phyloP scores from a whole-genome alignment of 108 stramenopile genomes.

The Conticribra guillardii region DNA sequence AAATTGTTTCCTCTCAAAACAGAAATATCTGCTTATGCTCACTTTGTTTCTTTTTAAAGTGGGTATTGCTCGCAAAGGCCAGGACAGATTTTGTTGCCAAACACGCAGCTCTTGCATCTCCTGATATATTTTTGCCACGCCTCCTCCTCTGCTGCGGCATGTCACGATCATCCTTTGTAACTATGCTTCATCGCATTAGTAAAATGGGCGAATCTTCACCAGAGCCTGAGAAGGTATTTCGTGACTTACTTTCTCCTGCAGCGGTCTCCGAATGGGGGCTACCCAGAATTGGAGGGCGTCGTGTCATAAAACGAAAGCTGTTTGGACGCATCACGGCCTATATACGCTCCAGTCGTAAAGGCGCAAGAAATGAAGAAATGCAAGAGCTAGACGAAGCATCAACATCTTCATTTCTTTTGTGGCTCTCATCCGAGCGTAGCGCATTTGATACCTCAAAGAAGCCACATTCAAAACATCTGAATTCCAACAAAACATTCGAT shows the following conservation, averaged over 20 bases:
- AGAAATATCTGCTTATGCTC: too few relatives aligned
- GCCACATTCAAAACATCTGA: constrained; percentile 31
- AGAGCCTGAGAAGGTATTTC: constrained; percentile 46
- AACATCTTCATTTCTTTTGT: constrained; percentile 49
- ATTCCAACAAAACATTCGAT: too few relatives aligned
- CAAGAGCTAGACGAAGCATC: constrained; percentile 19
- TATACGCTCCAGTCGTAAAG: constrained; percentile 39
- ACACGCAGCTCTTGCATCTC: constrained; percentile 68
- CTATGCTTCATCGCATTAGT: constrained; percentile 72
- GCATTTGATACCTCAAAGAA: constrained; percentile 31
- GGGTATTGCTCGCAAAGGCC: constrained; percentile 76
- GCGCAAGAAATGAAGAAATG: constrained; percentile 1
- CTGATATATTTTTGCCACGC: constrained; percentile 64
- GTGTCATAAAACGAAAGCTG: constrained; percentile 54
- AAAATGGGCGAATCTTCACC: constrained; percentile 54
- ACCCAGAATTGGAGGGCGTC: constrained; percentile 49
- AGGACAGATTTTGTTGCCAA: constrained; percentile 64
- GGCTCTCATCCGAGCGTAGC: constrained; percentile 47
- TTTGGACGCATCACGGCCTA: constrained; percentile 73
- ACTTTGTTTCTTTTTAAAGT: too few relatives aligned
- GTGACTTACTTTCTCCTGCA: constrained; percentile 58
- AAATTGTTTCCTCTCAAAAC: background rate
- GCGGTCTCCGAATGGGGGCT: constrained; percentile 75
- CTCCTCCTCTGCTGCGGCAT: constrained; percentile 82
- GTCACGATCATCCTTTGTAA: constrained; percentile 56